Evolutionary conservation across 495 filamentous ascomycete genomes (phyloP), one percentile per base, ranked within the genome.

Genomic region (Xanthoparmelia taractica): DNA sequence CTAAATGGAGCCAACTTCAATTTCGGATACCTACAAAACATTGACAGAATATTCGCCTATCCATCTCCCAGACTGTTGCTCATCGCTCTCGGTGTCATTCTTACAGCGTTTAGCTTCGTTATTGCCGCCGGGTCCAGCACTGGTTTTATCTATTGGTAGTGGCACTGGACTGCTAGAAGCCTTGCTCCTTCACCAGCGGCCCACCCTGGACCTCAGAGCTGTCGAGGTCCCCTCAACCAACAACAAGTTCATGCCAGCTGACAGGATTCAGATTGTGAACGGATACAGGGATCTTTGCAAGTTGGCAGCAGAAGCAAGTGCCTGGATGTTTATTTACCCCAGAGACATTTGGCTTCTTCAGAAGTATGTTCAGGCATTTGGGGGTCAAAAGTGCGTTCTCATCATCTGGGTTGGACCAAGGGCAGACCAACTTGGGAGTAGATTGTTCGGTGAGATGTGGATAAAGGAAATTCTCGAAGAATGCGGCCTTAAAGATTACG

Each of bases 271-370:
- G 27, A 65, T 73, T 11, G 80, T 84, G 38, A 55, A 57, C 7
- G 79, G 77, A 18, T 77, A 77, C 1, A 77, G 79, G 69, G 73
- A 69, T n/a, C 65, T 80, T 10, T 67, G 71, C 58, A 18, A 68
- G 3, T 56, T 70, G 2, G 77, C 78, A 20, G 62, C 63, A 18
- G 63, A 72, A 27, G 80, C 80, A 4, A 55, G 55, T 1, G 74
- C 77, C 29, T 80, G 81, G 79, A 69, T 85, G 71, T 82, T 83
- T 71, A 77, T 84, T 15, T 85, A 84, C 59, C 82, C 82, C 2
- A 73, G 80, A n/a, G 71, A 81, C 18, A 72, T 75, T 7, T 71
- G 68, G 34, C 63, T 85, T 27, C 60, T 84, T 8, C 58, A 58
- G 2, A 76, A 71, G 48, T 84, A 84, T 66, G 50, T 82, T 29